Conservation (phyloP, 345 rosid genomes). For the Dovyalis caffra region DNA sequence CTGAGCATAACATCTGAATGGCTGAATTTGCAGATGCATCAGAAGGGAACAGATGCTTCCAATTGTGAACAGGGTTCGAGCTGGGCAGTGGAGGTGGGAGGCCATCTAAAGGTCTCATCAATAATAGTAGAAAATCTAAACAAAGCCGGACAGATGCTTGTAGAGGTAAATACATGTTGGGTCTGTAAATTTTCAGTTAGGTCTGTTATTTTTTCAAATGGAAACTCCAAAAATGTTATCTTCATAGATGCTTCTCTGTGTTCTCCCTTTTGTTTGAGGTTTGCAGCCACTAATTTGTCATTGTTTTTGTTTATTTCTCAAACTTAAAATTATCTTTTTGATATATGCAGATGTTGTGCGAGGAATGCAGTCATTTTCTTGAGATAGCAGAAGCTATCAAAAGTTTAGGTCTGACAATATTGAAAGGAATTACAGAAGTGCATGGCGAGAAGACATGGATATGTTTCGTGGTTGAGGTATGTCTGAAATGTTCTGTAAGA, state of each 20-base stretch:
- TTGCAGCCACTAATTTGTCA: neutral
- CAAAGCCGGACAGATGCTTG: constrained; percentile 81
- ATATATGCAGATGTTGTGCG: constrained; percentile 78
- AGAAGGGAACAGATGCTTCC: constrained; percentile 47
- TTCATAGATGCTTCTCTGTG: too few relatives aligned
- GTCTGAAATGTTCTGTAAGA: constrained; percentile 10
- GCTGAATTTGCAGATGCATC: constrained; percentile 56
- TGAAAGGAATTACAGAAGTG: constrained; percentile 81
- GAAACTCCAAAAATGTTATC: neutral
- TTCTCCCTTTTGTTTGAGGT: neutral
- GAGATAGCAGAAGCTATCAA: constrained; percentile 89
- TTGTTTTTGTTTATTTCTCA: neutral
- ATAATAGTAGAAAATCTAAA: constrained; percentile 86
- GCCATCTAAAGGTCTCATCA: constrained; percentile 85
- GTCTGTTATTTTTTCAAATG: constrained; percentile 10
- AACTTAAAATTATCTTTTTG: constrained; percentile 18
- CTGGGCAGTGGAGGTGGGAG: constrained; percentile 90
- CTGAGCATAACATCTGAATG: neutral
- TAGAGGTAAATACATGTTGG: constrained; percentile 54
- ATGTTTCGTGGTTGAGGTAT: constrained; percentile 90
- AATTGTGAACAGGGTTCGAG: constrained; percentile 59
- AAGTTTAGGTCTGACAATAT: constrained; percentile 77
- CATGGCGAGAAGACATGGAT: constrained; percentile 83
- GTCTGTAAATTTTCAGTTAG: neutral
- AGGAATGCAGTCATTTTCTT: constrained; percentile 87